phyloP scores from a whole-genome alignment of 1,284 basidiomycete genomes.

The Ganoderma lingzhi region DNA sequence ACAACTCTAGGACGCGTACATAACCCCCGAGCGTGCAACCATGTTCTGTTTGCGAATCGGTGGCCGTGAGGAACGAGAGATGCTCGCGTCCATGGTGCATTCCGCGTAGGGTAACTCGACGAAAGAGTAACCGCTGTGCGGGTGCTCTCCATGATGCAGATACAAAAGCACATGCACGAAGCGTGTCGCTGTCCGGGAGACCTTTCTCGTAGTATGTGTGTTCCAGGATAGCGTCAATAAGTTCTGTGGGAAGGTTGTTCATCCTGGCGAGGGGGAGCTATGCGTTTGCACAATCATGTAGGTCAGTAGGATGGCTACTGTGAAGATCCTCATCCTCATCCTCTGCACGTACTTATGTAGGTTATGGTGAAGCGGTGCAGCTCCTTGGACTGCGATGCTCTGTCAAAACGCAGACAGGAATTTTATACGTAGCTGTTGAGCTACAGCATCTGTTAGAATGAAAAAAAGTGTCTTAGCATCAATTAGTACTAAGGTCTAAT shows the following conservation, averaged over 20 bases:
- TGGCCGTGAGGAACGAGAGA: constrained; percentile 24
- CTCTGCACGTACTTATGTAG: not conserved
- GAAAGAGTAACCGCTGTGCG: constrained; percentile 53
- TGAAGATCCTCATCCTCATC: too few relatives aligned
- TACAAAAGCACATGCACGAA: constrained; percentile 47
- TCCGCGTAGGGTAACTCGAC: constrained; percentile 32
- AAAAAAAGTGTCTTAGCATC: too few relatives aligned
- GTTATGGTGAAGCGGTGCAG: not conserved
- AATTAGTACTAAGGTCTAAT: too few relatives aligned
- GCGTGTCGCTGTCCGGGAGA: constrained; percentile 43
- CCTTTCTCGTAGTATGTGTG: constrained; percentile 45
- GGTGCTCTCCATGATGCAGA: constrained; percentile 47
- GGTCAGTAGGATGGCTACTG: not conserved
- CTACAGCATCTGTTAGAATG: too few relatives aligned
- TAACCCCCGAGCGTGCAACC: constrained; percentile 27
- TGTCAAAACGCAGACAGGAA: not conserved
- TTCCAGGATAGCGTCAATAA: constrained; percentile 54
- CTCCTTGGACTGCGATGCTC: not conserved
- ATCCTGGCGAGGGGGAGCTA: constrained; percentile 5
- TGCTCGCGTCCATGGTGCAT: constrained; percentile 12
- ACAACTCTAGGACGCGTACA: constrained; percentile 35
- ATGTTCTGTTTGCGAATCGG: constrained; percentile 19
- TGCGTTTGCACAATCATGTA: not conserved
- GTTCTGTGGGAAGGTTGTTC: constrained; percentile 44
- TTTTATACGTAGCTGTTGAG: too few relatives aligned